phyloP scores from a whole-genome alignment of 306 rosid genomes.

The Elaeagnus macrophylla region DNA sequence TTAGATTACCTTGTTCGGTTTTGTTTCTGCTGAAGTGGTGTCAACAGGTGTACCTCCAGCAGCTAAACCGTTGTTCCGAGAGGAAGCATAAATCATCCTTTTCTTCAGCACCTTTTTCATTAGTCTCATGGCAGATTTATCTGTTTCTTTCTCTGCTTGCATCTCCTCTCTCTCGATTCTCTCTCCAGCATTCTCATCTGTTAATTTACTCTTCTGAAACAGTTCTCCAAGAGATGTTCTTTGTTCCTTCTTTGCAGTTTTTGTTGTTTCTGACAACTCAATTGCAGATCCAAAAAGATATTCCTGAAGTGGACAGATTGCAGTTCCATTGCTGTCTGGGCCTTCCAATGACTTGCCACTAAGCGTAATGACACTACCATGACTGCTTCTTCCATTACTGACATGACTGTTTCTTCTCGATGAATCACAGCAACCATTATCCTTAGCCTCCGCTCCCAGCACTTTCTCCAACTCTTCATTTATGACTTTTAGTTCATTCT shows the following conservation, averaged over 20 bases:
- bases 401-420: constrained; percentile 80
- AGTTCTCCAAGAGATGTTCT: constrained; percentile 81
- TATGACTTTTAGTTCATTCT: constrained; percentile 76
- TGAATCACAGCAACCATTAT: constrained; percentile 55
- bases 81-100: constrained; percentile 51
- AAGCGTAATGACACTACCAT: constrained; percentile 70
- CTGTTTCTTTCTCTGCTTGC: constrained; percentile 45
- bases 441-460: constrained; percentile 65
- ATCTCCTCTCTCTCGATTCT: constrained; percentile 46
- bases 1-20: constrained; percentile 59
- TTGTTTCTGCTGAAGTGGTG: constrained; percentile 57
- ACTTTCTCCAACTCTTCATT: constrained; percentile 88
- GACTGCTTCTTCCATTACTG: constrained; percentile 82
- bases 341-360: constrained; percentile 67
- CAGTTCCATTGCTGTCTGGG: constrained; percentile 32
- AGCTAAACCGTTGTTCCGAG: constrained; percentile 32
- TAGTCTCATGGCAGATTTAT: constrained; percentile 54
- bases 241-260: constrained; percentile 60
- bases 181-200: constrained; percentile 45
- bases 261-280: constrained; percentile 59
- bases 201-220: constrained; percentile 59
- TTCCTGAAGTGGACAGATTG: constrained; percentile 71
- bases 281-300: constrained; percentile 73
- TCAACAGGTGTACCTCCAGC: constrained; percentile 33
- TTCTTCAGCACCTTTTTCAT: constrained; percentile 68